A percentile compares a stretch with the other conserved stretches of the same genome.
Evolutionary conservation across 176 grass and related monocot species (phyloP).

Genomic region (Bothriochloa decipiens): DNA sequence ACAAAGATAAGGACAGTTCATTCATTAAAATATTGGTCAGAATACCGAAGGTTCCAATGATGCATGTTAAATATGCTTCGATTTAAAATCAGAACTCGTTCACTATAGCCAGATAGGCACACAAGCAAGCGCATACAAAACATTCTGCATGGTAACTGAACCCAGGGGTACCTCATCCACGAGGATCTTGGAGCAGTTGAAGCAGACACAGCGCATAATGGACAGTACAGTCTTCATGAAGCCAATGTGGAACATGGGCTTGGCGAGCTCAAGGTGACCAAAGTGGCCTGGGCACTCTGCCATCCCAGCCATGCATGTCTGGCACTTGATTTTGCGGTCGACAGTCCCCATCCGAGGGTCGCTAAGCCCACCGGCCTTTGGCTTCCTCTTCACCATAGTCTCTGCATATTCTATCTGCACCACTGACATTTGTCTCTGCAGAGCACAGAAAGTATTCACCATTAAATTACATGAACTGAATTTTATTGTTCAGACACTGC

Average conservation of each 20-base stretch:
- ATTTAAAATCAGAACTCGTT: too few species aligned
- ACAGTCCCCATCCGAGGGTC: conserved; percentile 83
- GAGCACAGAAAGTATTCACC: neutral
- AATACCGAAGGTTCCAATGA: too few species aligned
- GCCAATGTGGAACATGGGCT: conserved; percentile 93
- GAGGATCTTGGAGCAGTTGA: conserved; percentile 21
- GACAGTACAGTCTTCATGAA: conserved; percentile 88
- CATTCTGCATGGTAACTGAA: too few species aligned
- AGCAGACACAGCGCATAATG: conserved; percentile 96
- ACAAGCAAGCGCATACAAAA: too few species aligned
- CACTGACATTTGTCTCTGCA: conserved; percentile 94
- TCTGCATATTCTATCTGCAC: conserved; percentile 75
- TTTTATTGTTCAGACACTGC: too few species aligned
- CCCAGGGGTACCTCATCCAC: too few species aligned
- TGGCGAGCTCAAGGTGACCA: conserved; percentile 88
- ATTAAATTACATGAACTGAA: too few species aligned
- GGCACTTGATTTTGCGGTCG: conserved; percentile 84
- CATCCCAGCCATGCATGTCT: conserved; percentile 94
- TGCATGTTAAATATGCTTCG: too few species aligned
- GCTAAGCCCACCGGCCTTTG: conserved; percentile 76
- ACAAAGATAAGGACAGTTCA: too few species aligned
- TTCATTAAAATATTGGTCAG: too few species aligned
- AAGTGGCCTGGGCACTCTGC: conserved; percentile 95
- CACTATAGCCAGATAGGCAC: too few species aligned
- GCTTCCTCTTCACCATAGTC: conserved; percentile 91